Base-by-base conservation (phyloP, 2,329 filamentous ascomycete species). In the Colletotrichum siamense region DNA sequence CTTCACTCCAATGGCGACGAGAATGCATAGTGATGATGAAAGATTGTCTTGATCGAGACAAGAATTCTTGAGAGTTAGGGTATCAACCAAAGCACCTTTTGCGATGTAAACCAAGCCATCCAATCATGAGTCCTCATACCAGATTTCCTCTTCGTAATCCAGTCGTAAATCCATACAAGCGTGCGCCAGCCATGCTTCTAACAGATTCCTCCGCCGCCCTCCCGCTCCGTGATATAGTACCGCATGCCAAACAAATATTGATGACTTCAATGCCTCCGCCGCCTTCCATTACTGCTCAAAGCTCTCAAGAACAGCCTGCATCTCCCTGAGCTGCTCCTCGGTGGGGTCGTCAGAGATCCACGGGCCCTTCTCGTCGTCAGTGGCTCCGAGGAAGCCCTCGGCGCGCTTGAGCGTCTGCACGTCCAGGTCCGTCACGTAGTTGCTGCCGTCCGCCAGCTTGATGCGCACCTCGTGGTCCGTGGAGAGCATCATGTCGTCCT, bases 401-500 rank as follows among this genome's bases (percentile, higher is more conserved):
- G 96, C 95, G 36, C 96, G 92, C 84, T 94, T 94, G 83, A 99
- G 85, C 3, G 96, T 98, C 87, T 97, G 94, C 67, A 98, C 92
- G 82, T 99, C 97, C 61, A 99, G 89, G 82, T 99, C 97, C 8
- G 96, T 99, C 52, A 98, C 93, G 83, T 98, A 99, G 2, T 92
- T 90, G 81, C 94, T 92, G 82, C 92, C 92, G 82, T 95, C 94
- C 28, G 91, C 91, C 22, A 98, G 90, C 84, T 93, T 93, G 84
- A 98, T 90, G 82, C 96, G 95, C 49, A 99, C 95, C 86, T 99
- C 97, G 82, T 97, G 96, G 81, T 98, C 96, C 18, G 95, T 96
- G 80, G 96, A 95, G 66, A 99, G 93, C 96, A 98, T 98, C 95
- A 99, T 97, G 86, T 99, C 97, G 83, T 99, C 97, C 88, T 99